Evolutionary conservation across 2,329 filamentous ascomycete genomes (phyloP).

Genomic region (Beauveria rudraprayagi): DNA sequence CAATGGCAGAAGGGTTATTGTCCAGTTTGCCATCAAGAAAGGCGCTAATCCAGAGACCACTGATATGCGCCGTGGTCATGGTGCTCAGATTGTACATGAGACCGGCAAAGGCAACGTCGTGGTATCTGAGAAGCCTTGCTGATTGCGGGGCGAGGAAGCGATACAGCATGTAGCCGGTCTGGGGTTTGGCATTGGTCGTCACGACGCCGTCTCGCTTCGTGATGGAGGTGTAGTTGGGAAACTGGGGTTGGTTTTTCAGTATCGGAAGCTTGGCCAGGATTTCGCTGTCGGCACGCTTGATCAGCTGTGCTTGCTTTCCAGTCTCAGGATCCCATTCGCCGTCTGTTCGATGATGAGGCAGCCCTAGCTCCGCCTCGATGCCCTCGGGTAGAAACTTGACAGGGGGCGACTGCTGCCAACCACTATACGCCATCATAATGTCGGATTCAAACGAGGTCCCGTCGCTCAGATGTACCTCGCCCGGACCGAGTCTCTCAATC

Average conservation of each 20-base stretch:
- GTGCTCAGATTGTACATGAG: slow-evolving; percentile 33
- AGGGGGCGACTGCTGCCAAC: slow-evolving; percentile 47
- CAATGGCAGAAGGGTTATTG: slow-evolving; percentile 10
- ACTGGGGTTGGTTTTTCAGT: slow-evolving; percentile 42
- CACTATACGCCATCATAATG: slow-evolving; percentile 47
- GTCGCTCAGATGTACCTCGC: slow-evolving; percentile 42
- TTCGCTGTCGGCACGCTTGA: slow-evolving; percentile 40
- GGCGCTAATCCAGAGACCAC: slow-evolving; percentile 53
- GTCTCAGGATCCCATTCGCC: slow-evolving; percentile 12
- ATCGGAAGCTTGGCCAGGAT: slow-evolving; percentile 46
- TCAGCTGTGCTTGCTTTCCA: slow-evolving; percentile 22
- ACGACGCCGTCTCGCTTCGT: slow-evolving; percentile 29
- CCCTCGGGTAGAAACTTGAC: slow-evolving; percentile 44
- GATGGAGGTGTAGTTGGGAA: slow-evolving; percentile 35
- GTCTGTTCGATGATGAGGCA: slow-evolving; percentile 32
- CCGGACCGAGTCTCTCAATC: slow-evolving; percentile 35
- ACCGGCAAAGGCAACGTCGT: slow-evolving; percentile 38
- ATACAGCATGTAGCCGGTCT: slow-evolving; percentile 30
- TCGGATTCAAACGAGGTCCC: slow-evolving; percentile 40
- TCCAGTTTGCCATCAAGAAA: slow-evolving; percentile 38
- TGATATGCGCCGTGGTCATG: slow-evolving; percentile 31
- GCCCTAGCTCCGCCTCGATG: slow-evolving; percentile 38
- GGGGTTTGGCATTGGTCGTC: slow-evolving; percentile 27
- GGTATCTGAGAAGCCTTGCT: slow-evolving; percentile 23
- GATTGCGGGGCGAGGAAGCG: slow-evolving; percentile 37